A percentile compares a stretch with the other conserved stretches of the same genome.
Conservation (phyloP, 495 filamentous ascomycete species). For the Aspergillus homomorphus region DNA sequence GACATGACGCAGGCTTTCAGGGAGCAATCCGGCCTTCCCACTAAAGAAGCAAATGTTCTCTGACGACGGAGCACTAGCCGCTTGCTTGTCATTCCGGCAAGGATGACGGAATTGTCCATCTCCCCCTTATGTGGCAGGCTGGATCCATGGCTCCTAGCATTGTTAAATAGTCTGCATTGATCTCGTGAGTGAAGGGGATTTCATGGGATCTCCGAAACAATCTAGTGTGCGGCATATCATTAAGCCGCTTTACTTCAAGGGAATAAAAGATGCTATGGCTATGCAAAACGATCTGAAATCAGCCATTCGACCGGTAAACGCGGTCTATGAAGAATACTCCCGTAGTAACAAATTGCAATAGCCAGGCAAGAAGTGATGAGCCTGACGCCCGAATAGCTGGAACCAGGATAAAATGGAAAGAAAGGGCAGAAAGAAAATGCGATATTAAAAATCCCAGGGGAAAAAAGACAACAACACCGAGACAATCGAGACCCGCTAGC, state of each 20-base stretch:
- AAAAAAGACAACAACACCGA: constrained; percentile 4
- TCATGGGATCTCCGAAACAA: too few relatives aligned
- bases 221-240: neutral
- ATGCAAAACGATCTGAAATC: neutral
- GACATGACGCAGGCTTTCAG: neutral
- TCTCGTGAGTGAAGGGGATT: neutral
- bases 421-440: constrained; percentile 11
- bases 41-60: neutral
- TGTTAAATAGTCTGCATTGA: neutral
- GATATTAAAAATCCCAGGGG: neutral
- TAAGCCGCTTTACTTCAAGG: neutral
- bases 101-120: neutral
- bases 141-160: neutral
- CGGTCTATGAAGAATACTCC: neutral
- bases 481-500: neutral
- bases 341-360: neutral
- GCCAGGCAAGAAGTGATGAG: neutral
- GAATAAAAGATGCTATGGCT: neutral
- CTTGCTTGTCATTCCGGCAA: neutral
- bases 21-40: neutral
- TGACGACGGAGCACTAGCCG: neutral
- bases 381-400: constrained; percentile 26
- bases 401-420: constrained; percentile 20
- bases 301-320: neutral
- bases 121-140: too few relatives aligned